Base-by-base conservation (phyloP, 257 asterid species). In the Solanum pinnatisectum region DNA sequence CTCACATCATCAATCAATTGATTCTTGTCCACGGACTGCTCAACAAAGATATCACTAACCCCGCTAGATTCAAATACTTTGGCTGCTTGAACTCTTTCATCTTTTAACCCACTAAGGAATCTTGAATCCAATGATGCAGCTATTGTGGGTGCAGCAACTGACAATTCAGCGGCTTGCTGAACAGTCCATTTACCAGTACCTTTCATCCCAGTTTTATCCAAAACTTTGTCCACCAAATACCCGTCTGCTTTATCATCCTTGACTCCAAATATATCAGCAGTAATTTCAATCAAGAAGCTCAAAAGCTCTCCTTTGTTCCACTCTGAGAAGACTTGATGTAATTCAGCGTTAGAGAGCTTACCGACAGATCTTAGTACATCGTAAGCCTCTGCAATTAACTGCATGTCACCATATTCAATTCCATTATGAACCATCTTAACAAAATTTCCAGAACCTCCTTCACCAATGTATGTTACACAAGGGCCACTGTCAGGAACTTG, bases 181-280 rank as follows among this genome's bases (percentile, higher is more conserved):
- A 97, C 97, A 0, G 99, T 97, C 99, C 99, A 96, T 84, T 96
- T 96, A 27, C 99, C 99, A 1, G 99, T 96, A 10, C 98, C 99
- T 92, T 96, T 96, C 99, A 96, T 96, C 36, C 99, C 99, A 4
- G 99, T 97, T 93, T 97, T 97, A 87, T 97, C 99, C 87, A 96
- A 90, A 32, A 97, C 99, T 91, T 97, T 97, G 93, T 97, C 99
- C 1, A 97, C 98, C 70, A 97, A 86, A 90, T 92, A 89, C 3
- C 99, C 99, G 0, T 95, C 98, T 5, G 79, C 96, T 92, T 97
- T 94, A 67, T 96, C 98, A 35, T 96, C 99, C 96, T 97, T 94
- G 83, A 97, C 91, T 88, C 98, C 94, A 10, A 97, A 97, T 65
- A 97, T 97, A 91, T 97, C 99, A 4, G 98, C 98, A 6, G 99